These are phyloP conservation scores for Alternaria tenuissima DNA, from an alignment of 2,329 filamentous ascomycete species.

Conservation along the genomic window DNA sequence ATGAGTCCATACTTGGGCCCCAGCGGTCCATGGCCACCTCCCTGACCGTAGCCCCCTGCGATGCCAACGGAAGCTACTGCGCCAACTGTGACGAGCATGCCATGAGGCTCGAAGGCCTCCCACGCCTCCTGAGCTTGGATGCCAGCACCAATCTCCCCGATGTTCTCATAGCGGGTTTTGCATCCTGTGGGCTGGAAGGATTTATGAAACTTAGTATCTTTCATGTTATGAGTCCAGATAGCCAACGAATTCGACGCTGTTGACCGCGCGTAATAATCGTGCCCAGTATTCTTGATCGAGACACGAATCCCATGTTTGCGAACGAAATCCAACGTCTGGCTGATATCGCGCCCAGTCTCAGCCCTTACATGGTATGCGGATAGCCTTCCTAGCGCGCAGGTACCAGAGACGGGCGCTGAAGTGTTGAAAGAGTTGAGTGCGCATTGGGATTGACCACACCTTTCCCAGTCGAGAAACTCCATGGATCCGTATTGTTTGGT, in stretches of 20 bases:
- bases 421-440: constrained; percentile 39
- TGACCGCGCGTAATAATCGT: constrained; percentile 49
- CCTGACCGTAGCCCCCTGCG: constrained; percentile 53
- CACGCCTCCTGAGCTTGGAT: constrained; percentile 48
- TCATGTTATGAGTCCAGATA: constrained; percentile 49
- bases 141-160: constrained; percentile 47
- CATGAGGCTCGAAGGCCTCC: constrained; percentile 44
- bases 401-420: constrained; percentile 33
- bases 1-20: constrained; percentile 55
- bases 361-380: constrained; percentile 47
- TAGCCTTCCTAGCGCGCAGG: constrained; percentile 44
- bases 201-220: constrained; percentile 38
- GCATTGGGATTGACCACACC: constrained; percentile 42
- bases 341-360: constrained; percentile 35
- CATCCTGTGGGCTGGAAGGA: constrained; percentile 37
- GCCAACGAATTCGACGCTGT: constrained; percentile 45
- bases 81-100: constrained; percentile 48
- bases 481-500: constrained; percentile 44
- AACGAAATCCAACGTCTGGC: constrained; percentile 40
- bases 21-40: constrained; percentile 65
- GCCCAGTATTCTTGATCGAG: constrained; percentile 50
- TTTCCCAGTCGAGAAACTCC: constrained; percentile 49
- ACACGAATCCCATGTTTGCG: constrained; percentile 43
- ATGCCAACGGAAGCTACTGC: constrained; percentile 59
- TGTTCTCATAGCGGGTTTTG: constrained; percentile 38